Percentiles rank a stretch among this genome's conserved stretches.
Conservation (phyloP, 768 basidiomycete species). For the Xerocomellus amylosporus region DNA sequence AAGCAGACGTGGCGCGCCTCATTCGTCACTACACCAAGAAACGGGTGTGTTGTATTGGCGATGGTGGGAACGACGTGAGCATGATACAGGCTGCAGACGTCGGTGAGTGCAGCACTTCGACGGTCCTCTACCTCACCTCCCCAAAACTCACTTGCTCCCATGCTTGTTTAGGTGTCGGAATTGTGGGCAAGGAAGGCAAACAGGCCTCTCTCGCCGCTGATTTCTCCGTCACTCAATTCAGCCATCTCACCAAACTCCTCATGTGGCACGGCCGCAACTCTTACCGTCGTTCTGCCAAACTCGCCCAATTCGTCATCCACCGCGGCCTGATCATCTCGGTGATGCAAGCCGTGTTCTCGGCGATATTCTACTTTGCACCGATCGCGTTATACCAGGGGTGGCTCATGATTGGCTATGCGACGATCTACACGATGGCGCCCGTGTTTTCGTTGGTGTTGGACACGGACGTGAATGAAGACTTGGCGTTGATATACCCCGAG, state of each 20-base stretch:
- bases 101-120: conserved; percentile 52
- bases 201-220: conserved; percentile 99
- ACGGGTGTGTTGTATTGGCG: conserved; percentile 97
- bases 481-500: conserved; percentile 94
- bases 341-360: conserved; percentile 96
- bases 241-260: conserved; percentile 89
- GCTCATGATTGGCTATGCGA: conserved; percentile 96
- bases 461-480: conserved; percentile 91
- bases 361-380: conserved; percentile 91
- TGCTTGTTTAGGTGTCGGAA: conserved; percentile 71
- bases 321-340: conserved; percentile 95
- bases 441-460: conserved; percentile 97
- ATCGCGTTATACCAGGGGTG: conserved; percentile 98
- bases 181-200: conserved; percentile 98
- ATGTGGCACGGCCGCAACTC: conserved; percentile 99
- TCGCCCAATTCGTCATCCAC: conserved; percentile 98
- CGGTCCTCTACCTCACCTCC: not conserved
- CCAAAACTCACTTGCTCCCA: not conserved
- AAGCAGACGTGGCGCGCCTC: conserved; percentile 93
- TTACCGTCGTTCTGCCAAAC: conserved; percentile 95
- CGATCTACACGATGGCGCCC: conserved; percentile 96
- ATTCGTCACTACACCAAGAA: conserved; percentile 91
- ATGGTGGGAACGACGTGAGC: conserved; percentile 98
- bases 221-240: conserved; percentile 97
- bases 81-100: conserved; percentile 99